Conservation (phyloP, 768 basidiomycete genomes). For the Leccinum rimulosum region DNA sequence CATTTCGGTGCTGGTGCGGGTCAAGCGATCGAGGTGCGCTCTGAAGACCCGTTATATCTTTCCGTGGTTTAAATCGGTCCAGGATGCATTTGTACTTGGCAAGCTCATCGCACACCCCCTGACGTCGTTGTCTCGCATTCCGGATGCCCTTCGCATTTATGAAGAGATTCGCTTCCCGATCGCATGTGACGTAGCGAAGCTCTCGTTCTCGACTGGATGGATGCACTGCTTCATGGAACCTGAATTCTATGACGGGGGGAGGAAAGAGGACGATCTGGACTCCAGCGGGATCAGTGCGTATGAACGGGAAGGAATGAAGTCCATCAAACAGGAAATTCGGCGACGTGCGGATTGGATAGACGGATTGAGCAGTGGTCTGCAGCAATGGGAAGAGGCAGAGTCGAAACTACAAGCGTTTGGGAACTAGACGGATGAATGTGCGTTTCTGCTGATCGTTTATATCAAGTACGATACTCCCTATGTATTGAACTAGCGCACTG, state of each 20-base stretch:
- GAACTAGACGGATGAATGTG: neutral
- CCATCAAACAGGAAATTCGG: slow-evolving; percentile 11
- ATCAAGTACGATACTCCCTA: no score
- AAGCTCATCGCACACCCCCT: slow-evolving; percentile 25
- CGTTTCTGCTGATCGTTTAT: no score
- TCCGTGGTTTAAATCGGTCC: neutral
- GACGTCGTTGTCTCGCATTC: neutral
- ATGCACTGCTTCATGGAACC: slow-evolving; percentile 12
- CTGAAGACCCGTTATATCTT: no score
- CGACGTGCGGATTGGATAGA: slow-evolving; percentile 18
- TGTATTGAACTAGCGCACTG: no score
- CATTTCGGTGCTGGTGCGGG: slow-evolving; percentile 25
- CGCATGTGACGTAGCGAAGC: slow-evolving; percentile 8
- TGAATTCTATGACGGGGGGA: slow-evolving; percentile 22
- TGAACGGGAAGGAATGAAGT: slow-evolving; percentile 21
- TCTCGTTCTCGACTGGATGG: slow-evolving; percentile 9
- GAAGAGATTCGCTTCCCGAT: slow-evolving; percentile 16
- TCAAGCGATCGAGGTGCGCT: slow-evolving; percentile 25
- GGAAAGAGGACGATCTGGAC: slow-evolving; percentile 7
- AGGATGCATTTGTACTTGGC: slow-evolving; percentile 25
- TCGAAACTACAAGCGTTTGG: neutral
- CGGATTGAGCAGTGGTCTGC: slow-evolving; percentile 2
- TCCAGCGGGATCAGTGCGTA: slow-evolving; percentile 5
- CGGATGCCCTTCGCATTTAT: slow-evolving; percentile 9
- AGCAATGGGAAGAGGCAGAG: slow-evolving; percentile 21